A percentile compares a stretch with the other conserved stretches of the same genome.
Evolutionary conservation across 495 filamentous ascomycete genomes (phyloP).

Genomic region (Xylaria curta): DNA sequence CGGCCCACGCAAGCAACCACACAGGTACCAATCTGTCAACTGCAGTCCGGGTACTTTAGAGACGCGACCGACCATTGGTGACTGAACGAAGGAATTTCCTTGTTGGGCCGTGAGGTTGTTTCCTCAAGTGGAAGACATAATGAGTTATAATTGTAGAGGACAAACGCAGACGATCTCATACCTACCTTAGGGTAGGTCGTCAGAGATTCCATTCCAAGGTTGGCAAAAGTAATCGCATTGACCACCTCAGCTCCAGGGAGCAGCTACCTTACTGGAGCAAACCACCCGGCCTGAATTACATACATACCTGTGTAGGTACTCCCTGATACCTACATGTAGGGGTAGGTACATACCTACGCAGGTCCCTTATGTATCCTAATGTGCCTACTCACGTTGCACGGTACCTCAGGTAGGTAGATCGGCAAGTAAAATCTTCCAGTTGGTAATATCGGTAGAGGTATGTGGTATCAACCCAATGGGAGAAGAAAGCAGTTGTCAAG

Average conservation of each 20-base stretch:
- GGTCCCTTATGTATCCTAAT: too few relatives aligned
- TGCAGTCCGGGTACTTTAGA: not conserved
- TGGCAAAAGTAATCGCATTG: slow-evolving; percentile 6
- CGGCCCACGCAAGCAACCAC: too few relatives aligned
- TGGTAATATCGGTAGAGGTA: too few relatives aligned
- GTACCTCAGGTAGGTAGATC: too few relatives aligned
- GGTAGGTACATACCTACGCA: too few relatives aligned
- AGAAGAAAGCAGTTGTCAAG: too few relatives aligned
- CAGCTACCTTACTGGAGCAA: not conserved
- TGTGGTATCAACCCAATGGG: too few relatives aligned
- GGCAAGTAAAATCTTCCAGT: too few relatives aligned
- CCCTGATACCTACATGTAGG: too few relatives aligned
- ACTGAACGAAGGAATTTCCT: not conserved
- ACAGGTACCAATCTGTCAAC: not conserved
- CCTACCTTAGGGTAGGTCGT: not conserved
- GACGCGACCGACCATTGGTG: not conserved
- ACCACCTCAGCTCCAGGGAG: not conserved
- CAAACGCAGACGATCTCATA: not conserved
- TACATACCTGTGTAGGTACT: not conserved
- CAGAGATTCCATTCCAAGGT: not conserved
- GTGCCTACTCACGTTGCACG: too few relatives aligned
- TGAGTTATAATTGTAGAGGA: not conserved
- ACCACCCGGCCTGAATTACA: too few relatives aligned
- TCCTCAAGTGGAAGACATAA: not conserved
- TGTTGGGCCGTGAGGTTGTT: not conserved